A percentile compares a stretch with the other conserved stretches of the same genome.
Evolutionary conservation across 257 asterid species (phyloP).

Genomic region (Solanum bulbocastanum): DNA sequence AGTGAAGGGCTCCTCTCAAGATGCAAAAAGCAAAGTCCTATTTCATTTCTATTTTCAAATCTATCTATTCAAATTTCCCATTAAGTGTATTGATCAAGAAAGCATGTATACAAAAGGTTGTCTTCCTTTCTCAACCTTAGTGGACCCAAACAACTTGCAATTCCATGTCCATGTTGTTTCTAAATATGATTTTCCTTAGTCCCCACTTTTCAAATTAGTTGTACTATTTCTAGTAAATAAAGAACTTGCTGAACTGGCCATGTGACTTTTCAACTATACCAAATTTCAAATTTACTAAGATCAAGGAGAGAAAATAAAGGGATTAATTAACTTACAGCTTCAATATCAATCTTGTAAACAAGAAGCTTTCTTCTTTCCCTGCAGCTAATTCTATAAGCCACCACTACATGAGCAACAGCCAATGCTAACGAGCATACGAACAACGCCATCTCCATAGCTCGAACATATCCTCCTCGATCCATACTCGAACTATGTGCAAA

Average conservation of each 20-base stretch:
- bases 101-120: neutral
- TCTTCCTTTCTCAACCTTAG: neutral
- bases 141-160: slow-evolving; percentile 1
- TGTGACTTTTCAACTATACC: neutral
- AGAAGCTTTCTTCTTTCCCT: slow-evolving; percentile 82
- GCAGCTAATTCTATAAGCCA: slow-evolving; percentile 82
- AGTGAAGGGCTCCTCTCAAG: neutral
- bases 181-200: neutral
- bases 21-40: neutral
- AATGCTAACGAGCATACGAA: slow-evolving; percentile 48
- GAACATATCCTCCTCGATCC: slow-evolving; percentile 11
- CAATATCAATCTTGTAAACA: slow-evolving; percentile 84
- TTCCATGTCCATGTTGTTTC: neutral
- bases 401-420: slow-evolving; percentile 74
- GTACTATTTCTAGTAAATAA: neutral
- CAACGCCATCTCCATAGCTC: slow-evolving; percentile 44
- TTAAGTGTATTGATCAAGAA: neutral
- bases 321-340: slow-evolving; percentile 64
- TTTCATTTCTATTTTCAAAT: neutral
- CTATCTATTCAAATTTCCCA: neutral
- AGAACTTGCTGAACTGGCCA: neutral
- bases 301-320: neutral
- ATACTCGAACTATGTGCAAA: slow-evolving; percentile 14
- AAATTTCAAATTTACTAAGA: neutral
- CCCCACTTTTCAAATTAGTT: neutral